These are phyloP conservation scores for Trichocomaceae sp. DNA, from an alignment of 2,329 filamentous ascomycete genomes.

Conservation along the genomic window DNA sequence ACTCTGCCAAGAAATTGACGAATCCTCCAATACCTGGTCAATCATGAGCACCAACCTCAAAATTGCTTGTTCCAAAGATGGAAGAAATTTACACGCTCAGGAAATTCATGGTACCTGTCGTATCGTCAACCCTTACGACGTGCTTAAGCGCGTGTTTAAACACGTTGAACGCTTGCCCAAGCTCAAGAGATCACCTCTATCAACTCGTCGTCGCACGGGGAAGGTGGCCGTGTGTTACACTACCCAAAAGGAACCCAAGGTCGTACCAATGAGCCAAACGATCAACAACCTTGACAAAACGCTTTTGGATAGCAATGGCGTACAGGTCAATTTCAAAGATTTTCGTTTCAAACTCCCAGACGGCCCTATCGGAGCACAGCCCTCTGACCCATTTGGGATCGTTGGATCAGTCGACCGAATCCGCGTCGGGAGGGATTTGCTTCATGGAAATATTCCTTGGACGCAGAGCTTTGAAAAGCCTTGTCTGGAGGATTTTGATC, in stretches of 20 bases:
- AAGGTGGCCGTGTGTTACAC: background rate
- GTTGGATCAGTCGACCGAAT: conserved; percentile 1
- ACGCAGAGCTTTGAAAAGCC: background rate
- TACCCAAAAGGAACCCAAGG: background rate
- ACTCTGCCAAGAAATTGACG: background rate
- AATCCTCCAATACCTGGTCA: background rate
- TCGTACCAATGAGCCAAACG: background rate
- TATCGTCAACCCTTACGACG: background rate
- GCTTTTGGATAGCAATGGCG: background rate
- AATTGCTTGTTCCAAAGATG: background rate
- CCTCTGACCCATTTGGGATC: background rate
- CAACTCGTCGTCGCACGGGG: too few relatives aligned
- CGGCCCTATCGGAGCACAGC: background rate
- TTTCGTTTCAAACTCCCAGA: background rate
- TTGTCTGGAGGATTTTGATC: background rate
- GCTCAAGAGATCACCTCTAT: too few relatives aligned
- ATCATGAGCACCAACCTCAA: background rate
- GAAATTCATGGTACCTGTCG: background rate
- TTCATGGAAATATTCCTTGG: background rate
- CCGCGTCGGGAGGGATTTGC: background rate
- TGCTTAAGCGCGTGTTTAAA: too few relatives aligned
- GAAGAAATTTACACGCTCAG: background rate
- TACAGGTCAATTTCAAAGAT: background rate
- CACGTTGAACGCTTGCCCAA: background rate
- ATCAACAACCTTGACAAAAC: background rate